Evolutionary conservation across 2,329 filamentous ascomycete genomes (phyloP).

Genomic region (Metarhizium guizhouense): DNA sequence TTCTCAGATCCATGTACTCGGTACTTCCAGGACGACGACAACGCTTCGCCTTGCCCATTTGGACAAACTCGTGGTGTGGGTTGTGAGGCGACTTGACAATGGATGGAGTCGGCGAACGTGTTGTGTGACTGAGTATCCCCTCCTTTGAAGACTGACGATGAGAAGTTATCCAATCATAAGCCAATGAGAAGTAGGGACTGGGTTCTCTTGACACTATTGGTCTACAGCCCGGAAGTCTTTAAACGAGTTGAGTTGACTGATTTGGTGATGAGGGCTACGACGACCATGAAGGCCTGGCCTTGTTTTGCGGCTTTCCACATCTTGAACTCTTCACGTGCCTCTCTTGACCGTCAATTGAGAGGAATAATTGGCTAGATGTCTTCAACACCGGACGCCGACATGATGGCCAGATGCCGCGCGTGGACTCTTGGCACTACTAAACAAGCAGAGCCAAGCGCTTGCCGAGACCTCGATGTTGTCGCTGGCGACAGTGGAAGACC

Average conservation of each 20-base stretch:
- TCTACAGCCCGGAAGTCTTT: background rate
- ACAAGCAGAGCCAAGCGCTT: background rate
- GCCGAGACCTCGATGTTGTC: too few species aligned
- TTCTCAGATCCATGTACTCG: constrained; percentile 17
- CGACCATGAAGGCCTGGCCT: background rate
- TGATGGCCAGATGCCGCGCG: background rate
- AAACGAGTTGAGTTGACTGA: background rate
- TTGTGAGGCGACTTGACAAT: background rate
- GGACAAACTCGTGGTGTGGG: background rate
- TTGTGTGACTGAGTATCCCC: background rate
- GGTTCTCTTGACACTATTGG: background rate
- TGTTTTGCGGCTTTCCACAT: background rate
- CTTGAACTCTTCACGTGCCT: background rate
- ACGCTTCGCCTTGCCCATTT: background rate
- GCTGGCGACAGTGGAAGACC: too few species aligned
- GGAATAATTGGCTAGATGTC: background rate
- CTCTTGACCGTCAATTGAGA: background rate
- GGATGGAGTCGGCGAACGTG: background rate
- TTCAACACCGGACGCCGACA: too few species aligned
- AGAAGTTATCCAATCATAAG: background rate
- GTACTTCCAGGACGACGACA: constrained; percentile 12
- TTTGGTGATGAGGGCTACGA: background rate
- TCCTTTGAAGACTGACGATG: background rate
- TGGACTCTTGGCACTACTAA: background rate
- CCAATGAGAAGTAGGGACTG: background rate